phyloP scores from a whole-genome alignment of 768 basidiomycete species.

The Phaffia tasmanica region DNA sequence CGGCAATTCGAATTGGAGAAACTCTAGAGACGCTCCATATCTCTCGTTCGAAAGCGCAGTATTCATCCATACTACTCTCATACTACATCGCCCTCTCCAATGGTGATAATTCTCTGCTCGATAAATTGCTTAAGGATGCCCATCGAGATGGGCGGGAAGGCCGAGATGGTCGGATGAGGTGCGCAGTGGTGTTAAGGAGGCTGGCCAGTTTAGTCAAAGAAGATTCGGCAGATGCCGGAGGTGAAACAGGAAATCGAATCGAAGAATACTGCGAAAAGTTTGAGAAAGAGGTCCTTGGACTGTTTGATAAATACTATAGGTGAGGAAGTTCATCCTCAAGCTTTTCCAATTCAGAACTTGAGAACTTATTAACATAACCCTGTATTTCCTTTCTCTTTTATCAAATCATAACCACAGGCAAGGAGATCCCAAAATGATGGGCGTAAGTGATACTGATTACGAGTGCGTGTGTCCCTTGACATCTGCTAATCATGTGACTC shows the following conservation, averaged over 20 bases:
- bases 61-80: conserved; percentile 16
- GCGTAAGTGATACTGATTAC: conserved; percentile 45
- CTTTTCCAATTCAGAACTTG: not conserved
- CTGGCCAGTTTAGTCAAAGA: conserved; percentile 82
- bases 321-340: not conserved
- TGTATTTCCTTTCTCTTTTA: not conserved
- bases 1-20: conserved; percentile 84
- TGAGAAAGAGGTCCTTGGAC: conserved; percentile 92
- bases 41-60: conserved; percentile 20
- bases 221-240: conserved; percentile 48
- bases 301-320: conserved; percentile 91
- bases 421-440: conserved; percentile 99
- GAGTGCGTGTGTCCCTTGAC: too few species aligned
- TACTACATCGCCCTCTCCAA: conserved; percentile 22
- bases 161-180: conserved; percentile 71
- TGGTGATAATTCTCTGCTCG: conserved; percentile 18
- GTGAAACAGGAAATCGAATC: conserved; percentile 74
- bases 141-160: conserved; percentile 44
- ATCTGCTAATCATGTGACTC: not conserved
- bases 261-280: conserved; percentile 98
- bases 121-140: conserved; percentile 18
- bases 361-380: not conserved
- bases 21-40: conserved; percentile 54
- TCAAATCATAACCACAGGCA: conserved; percentile 39
- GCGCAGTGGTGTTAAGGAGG: conserved; percentile 74